Percentiles rank a stretch among this genome's conserved stretches.
Conservation (phyloP, 73 alveolate genomes). For the Halteria grandinella region DNA sequence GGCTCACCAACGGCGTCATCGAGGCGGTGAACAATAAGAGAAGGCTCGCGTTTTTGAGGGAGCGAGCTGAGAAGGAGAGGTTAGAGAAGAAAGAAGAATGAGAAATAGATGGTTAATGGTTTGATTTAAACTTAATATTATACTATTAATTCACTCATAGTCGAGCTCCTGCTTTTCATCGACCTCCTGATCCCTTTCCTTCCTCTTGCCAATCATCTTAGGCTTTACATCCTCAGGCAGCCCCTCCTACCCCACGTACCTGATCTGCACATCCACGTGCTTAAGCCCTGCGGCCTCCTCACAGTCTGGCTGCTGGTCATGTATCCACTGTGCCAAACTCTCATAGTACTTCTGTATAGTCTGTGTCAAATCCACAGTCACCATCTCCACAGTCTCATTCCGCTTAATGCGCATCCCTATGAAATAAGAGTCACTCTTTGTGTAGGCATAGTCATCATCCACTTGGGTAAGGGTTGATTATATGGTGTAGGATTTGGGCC, state of each 20-base stretch:
- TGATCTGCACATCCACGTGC: slow-evolving; percentile 13
- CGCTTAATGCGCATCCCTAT: slow-evolving; percentile 42
- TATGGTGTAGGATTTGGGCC: slow-evolving; percentile 47
- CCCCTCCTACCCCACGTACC: slow-evolving; percentile 10
- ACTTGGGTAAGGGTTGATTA: not conserved
- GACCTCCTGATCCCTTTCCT: too few relatives aligned
- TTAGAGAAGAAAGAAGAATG: not conserved
- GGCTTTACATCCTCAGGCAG: slow-evolving; percentile 51
- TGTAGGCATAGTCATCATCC: not conserved
- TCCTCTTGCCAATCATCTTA: too few relatives aligned
- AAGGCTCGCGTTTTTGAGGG: not conserved
- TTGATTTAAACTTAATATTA: too few relatives aligned
- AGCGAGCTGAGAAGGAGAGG: not conserved
- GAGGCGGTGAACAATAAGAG: not conserved
- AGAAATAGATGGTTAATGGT: too few relatives aligned
- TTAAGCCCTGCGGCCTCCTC: not conserved
- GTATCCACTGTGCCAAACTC: slow-evolving; percentile 3
- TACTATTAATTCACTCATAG: too few relatives aligned
- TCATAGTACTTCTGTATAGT: slow-evolving; percentile 1
- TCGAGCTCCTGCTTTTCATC: too few relatives aligned
- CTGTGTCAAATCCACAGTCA: slow-evolving; percentile 19
- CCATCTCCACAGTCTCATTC: not conserved
- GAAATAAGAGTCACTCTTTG: slow-evolving; percentile 18
- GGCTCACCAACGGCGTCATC: not conserved
- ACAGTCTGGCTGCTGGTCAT: not conserved